Conservation (phyloP, 768 basidiomycete species). For the Boletus rufocinnamomeus region DNA sequence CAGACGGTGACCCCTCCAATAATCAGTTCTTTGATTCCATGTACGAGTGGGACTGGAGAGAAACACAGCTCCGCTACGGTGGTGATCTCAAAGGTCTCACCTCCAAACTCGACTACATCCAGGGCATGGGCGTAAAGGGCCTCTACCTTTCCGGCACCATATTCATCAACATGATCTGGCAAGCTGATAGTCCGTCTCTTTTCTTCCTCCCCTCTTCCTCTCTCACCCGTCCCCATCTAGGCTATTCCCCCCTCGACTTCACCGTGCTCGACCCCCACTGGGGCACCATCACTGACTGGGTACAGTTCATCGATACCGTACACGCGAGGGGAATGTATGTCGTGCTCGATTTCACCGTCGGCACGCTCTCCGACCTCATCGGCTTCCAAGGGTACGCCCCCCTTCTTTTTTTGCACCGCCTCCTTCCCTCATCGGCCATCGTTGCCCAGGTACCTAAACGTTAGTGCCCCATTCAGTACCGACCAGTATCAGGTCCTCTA, state of each 20-base stretch:
- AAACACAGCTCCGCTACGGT: slow-evolving; percentile 87
- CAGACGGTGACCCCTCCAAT: slow-evolving; percentile 89
- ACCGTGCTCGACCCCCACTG: slow-evolving; percentile 90
- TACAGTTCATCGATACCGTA: slow-evolving; percentile 67
- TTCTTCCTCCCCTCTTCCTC: not conserved
- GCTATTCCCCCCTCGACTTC: slow-evolving; percentile 93
- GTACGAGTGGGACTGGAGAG: slow-evolving; percentile 83
- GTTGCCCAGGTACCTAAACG: slow-evolving; percentile 60
- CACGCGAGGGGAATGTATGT: slow-evolving; percentile 87
- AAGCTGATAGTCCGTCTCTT: slow-evolving; percentile 79
- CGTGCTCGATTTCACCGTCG: slow-evolving; percentile 93
- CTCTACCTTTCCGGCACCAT: slow-evolving; percentile 93
- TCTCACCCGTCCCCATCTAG: slow-evolving; percentile 30
- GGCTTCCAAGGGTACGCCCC: slow-evolving; percentile 74
- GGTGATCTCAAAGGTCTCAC: slow-evolving; percentile 84
- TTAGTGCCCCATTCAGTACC: slow-evolving; percentile 76
- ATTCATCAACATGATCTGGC: slow-evolving; percentile 96
- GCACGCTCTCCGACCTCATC: slow-evolving; percentile 87
- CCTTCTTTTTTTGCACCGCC: slow-evolving; percentile 8
- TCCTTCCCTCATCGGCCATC: slow-evolving; percentile 15
- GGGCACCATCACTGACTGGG: slow-evolving; percentile 85
- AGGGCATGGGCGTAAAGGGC: slow-evolving; percentile 82
- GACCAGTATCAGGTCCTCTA: slow-evolving; percentile 73
- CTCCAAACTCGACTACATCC: slow-evolving; percentile 78
- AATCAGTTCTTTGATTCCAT: slow-evolving; percentile 84